Base-by-base conservation (phyloP, 345 rosid genomes). In the Eucalyptus erythrocorys region DNA sequence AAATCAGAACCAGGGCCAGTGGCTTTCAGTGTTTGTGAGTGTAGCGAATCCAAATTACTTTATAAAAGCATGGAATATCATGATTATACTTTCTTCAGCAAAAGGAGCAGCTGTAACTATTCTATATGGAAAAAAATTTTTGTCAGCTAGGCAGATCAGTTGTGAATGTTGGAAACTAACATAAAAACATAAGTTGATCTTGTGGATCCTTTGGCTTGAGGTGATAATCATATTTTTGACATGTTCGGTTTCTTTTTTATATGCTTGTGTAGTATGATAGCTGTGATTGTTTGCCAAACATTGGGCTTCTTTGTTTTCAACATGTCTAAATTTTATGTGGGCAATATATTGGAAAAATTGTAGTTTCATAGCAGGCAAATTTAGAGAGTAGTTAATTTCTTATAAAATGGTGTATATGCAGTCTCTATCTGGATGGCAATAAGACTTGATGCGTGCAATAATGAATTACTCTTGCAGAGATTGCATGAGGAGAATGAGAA, bases 401-500 rank as follows among this genome's bases (percentile, higher is more conserved):
- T 9, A 68, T 8, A 34, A 68, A 68, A 68, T 37, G 26, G 24
- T 34, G 81, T 71, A 9, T 71, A 34, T 71, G 26, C 43, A 34
- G 6, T 71, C 45, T 71, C 81, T 71, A 71, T 71, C 45, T 37
- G 26, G 81, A 71, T 71, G 45, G 9, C 12, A 21, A 19, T 37
- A 71, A 71, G 26, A 34, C 81, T 68, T 68, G 43, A 71, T 71
- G 26, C 13, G 6, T 71, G 26, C 37, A 5, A 71, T 34, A 37
- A 37, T 21, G 81, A 34, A 13, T 85, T 55, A 10, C 59, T 49
- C 8, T 50, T 53, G 90, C 99, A 98, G 99, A 96, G 98, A 88
- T 92, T 98, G 94, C 99, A 98, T 87, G 99, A 97, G 94, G 99
- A 98, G 93, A 98, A 98, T 89, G 99, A 98, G 92, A 97, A 98